These are phyloP conservation scores for Pseudogymnoascus sp. DNA, from an alignment of 2,329 filamentous ascomycete genomes.

Conservation along the genomic window DNA sequence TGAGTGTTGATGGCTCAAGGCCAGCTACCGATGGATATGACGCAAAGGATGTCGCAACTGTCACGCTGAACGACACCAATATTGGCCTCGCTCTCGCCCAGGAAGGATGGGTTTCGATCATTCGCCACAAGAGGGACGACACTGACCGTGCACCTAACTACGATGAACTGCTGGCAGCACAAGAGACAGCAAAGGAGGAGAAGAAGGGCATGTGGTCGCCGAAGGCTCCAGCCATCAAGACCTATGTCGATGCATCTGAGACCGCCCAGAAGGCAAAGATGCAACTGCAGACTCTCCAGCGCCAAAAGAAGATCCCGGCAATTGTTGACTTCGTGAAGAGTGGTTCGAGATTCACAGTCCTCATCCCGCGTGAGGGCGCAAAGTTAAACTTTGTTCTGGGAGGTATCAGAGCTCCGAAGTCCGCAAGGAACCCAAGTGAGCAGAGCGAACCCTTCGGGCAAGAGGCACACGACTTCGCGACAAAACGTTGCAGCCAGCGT, in stretches of 20 bases:
- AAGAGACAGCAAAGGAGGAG: constrained; percentile 74
- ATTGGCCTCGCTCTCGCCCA: constrained; percentile 79
- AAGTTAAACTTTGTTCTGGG: constrained; percentile 93
- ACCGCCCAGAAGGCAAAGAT: constrained; percentile 92
- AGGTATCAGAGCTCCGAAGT: constrained; percentile 82
- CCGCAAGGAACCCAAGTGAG: constrained; percentile 68
- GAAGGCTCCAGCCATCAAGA: constrained; percentile 74
- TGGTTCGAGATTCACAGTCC: constrained; percentile 85
- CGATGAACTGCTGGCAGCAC: constrained; percentile 73
- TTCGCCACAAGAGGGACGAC: constrained; percentile 90
- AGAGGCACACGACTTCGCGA: constrained; percentile 87
- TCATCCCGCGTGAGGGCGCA: constrained; percentile 85
- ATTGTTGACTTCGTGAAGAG: constrained; percentile 97
- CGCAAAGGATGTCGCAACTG: constrained; percentile 86
- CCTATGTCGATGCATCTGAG: constrained; percentile 85
- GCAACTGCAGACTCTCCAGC: constrained; percentile 75
- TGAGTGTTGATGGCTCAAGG: constrained; percentile 83
- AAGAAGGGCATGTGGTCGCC: constrained; percentile 92
- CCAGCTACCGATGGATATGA: constrained; percentile 85
- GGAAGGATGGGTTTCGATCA: constrained; percentile 86
- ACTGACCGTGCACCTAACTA: constrained; percentile 91
- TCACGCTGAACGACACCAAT: constrained; percentile 78
- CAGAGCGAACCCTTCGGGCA: constrained; percentile 88
- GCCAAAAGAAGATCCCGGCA: constrained; percentile 86
- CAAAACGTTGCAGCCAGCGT: constrained; percentile 79